Conservation (phyloP, 306 rosid species). For the Sindora glabra region DNA sequence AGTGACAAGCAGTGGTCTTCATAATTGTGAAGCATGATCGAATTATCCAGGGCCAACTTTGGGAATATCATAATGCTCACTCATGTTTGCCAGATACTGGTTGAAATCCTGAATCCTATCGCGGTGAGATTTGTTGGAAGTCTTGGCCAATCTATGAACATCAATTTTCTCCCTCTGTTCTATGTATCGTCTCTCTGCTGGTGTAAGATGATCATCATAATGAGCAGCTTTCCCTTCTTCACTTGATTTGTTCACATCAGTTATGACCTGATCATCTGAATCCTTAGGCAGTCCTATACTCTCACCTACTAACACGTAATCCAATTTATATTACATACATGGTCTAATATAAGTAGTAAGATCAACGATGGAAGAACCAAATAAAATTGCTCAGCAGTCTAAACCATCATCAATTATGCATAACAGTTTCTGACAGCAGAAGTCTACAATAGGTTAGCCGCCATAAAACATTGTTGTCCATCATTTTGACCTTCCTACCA, state of each 20-base stretch:
- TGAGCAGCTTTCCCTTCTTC: constrained; percentile 51
- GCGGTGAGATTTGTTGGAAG: constrained; percentile 82
- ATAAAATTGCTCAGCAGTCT: neutral
- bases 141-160: constrained; percentile 72
- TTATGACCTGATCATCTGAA: constrained; percentile 45
- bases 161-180: constrained; percentile 86
- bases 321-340: neutral
- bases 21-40: neutral
- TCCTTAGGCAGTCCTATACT: constrained; percentile 35
- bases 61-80: constrained; percentile 98
- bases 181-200: constrained; percentile 84
- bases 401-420: neutral
- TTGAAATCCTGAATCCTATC: constrained; percentile 96
- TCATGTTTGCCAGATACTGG: constrained; percentile 94
- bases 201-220: constrained; percentile 71
- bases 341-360: neutral
- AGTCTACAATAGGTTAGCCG: neutral
- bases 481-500: neutral
- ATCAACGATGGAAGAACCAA: neutral
- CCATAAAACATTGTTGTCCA: neutral
- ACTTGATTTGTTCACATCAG: constrained; percentile 25
- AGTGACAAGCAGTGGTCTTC: neutral
- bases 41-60: constrained; percentile 90
- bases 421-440: neutral
- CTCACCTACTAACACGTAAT: constrained; percentile 37